Evolutionary conservation across 768 basidiomycete genomes (phyloP).

Genomic region (Clavaria fumosa): DNA sequence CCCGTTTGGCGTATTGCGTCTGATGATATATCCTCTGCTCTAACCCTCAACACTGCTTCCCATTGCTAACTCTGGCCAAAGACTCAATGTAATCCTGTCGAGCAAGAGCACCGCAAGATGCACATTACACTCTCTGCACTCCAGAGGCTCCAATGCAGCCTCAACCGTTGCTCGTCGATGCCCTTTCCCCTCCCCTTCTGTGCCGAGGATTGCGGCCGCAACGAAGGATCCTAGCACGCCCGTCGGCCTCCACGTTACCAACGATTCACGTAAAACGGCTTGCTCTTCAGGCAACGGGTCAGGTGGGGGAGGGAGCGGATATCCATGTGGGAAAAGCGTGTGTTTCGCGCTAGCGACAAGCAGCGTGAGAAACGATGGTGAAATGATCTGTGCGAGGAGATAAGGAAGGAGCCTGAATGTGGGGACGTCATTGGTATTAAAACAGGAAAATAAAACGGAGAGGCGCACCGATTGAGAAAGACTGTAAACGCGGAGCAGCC

Average conservation of each 20-base stretch:
- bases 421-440: conserved; percentile 1
- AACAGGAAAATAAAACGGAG: background rate
- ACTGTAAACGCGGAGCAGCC: conserved; percentile 30
- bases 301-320: conserved; percentile 55
- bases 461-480: conserved; percentile 43
- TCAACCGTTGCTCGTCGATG: conserved; percentile 30
- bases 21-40: too few relatives aligned
- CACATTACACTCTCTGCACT: conserved; percentile 53
- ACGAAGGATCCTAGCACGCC: conserved; percentile 22
- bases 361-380: conserved; percentile 35
- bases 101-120: conserved; percentile 63
- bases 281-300: conserved; percentile 75
- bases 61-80: conserved; percentile 60
- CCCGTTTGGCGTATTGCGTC: too few relatives aligned
- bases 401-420: conserved; percentile 50
- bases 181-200: conserved; percentile 3
- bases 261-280: conserved; percentile 31
- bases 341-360: conserved; percentile 42
- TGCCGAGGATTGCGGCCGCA: background rate
- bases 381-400: conserved; percentile 39
- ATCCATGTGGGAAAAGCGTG: conserved; percentile 79
- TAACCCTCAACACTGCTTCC: background rate
- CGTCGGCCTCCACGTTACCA: conserved; percentile 24
- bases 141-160: conserved; percentile 44
- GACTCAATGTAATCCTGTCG: conserved; percentile 49